A percentile compares a stretch with the other conserved stretches of the same genome.
phyloP scores from a whole-genome alignment of 2,329 filamentous ascomycete species.

The Daldinia eschscholtzii region DNA sequence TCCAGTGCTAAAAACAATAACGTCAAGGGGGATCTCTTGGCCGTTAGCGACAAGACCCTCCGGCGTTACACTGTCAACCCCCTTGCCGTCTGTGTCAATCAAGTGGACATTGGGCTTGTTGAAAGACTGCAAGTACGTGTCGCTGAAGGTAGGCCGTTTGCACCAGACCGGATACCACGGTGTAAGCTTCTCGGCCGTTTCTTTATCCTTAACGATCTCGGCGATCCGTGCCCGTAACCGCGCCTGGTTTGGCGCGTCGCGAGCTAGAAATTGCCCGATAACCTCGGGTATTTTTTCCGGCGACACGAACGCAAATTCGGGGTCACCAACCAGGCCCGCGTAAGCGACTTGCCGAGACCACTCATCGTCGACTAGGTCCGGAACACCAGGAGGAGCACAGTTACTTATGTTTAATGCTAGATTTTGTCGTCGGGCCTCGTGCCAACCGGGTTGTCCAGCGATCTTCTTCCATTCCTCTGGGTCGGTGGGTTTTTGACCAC shows the following conservation, averaged over 20 bases:
- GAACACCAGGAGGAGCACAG: constrained; percentile 49
- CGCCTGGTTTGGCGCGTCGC: constrained; percentile 60
- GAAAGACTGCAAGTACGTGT: constrained; percentile 70
- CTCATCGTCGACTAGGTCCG: constrained; percentile 63
- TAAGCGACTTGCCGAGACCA: constrained; percentile 60
- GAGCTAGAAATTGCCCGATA: constrained; percentile 54
- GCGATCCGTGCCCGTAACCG: constrained; percentile 61
- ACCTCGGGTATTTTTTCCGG: constrained; percentile 55
- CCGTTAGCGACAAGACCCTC: constrained; percentile 62
- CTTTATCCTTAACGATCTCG: constrained; percentile 64
- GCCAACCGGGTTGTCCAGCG: constrained; percentile 62
- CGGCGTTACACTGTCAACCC: constrained; percentile 61
- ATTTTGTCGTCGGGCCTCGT: constrained; percentile 60
- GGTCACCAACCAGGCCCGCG: constrained; percentile 55
- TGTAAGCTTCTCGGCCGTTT: constrained; percentile 63
- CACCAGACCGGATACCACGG: constrained; percentile 68
- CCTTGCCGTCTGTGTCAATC: constrained; percentile 69
- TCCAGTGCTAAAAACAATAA: constrained; percentile 56
- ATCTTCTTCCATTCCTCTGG: constrained; percentile 56
- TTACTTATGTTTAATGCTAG: constrained; percentile 57
- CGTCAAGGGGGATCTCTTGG: constrained; percentile 60
- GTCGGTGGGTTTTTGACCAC: constrained; percentile 52
- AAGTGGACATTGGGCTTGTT: constrained; percentile 70
- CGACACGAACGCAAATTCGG: constrained; percentile 50
- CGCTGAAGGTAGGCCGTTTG: constrained; percentile 73